phyloP scores from a whole-genome alignment of 2,329 filamentous ascomycete species.

The Xylariaceae sp. region DNA sequence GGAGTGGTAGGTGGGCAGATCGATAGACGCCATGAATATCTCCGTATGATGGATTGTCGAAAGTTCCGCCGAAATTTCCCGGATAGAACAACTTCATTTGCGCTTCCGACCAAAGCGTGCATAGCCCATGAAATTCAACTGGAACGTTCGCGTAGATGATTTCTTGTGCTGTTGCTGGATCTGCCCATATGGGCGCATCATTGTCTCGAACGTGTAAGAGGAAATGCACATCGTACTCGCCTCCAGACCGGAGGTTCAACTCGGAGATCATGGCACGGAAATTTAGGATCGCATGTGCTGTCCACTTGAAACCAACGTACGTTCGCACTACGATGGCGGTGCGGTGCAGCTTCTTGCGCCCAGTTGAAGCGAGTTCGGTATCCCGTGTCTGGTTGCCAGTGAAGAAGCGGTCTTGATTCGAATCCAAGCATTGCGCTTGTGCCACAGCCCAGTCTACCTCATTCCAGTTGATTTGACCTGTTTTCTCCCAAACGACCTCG shows the following conservation, averaged over 20 bases:
- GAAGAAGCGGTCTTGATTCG: slow-evolving; percentile 62
- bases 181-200: slow-evolving; percentile 75
- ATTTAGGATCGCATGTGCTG: slow-evolving; percentile 71
- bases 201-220: slow-evolving; percentile 80
- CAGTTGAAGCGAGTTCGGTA: slow-evolving; percentile 26
- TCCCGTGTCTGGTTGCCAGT: slow-evolving; percentile 37
- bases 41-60: slow-evolving; percentile 52
- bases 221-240: slow-evolving; percentile 79
- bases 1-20: slow-evolving; percentile 58
- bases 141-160: slow-evolving; percentile 64
- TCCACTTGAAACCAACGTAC: slow-evolving; percentile 76
- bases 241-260: slow-evolving; percentile 70
- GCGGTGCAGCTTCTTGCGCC: slow-evolving; percentile 47
- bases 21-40: slow-evolving; percentile 68
- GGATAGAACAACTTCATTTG: slow-evolving; percentile 78
- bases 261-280: slow-evolving; percentile 78
- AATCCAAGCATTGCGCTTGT: slow-evolving; percentile 50
- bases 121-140: slow-evolving; percentile 73
- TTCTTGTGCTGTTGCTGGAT: slow-evolving; percentile 66
- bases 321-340: slow-evolving; percentile 76
- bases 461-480: slow-evolving; percentile 54
- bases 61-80: slow-evolving; percentile 65
- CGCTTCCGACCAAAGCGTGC: slow-evolving; percentile 77
- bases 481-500: slow-evolving; percentile 53
- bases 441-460: slow-evolving; percentile 52